These are phyloP conservation scores for Pleurotus eryngii DNA, from an alignment of 768 basidiomycete genomes.

Conservation along the genomic window DNA sequence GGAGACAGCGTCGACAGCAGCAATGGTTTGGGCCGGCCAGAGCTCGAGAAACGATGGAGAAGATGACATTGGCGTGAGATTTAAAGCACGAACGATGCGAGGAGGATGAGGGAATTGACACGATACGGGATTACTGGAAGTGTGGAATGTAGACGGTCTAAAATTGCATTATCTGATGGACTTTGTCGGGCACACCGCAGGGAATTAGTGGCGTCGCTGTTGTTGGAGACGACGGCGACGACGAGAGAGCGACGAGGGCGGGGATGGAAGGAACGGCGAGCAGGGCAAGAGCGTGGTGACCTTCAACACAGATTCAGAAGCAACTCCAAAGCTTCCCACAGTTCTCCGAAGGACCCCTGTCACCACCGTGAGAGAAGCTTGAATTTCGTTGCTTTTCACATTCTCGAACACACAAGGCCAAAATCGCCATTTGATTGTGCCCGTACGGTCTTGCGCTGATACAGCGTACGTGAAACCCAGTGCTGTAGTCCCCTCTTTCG, in stretches of 20 bases:
- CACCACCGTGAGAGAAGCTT: background rate
- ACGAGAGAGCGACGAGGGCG: conserved; percentile 14
- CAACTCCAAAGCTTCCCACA: conserved; percentile 2
- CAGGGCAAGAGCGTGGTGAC: conserved; percentile 17
- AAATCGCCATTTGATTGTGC: too few relatives aligned
- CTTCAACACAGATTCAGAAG: conserved; percentile 9
- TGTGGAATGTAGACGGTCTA: conserved; percentile 19
- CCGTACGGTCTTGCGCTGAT: too few relatives aligned
- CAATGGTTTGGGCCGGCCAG: conserved; percentile 43
- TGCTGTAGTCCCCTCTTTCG: background rate
- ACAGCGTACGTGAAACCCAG: background rate
- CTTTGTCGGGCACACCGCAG: conserved; percentile 8
- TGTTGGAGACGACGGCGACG: conserved; percentile 15
- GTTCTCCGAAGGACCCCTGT: background rate
- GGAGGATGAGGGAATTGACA: conserved; percentile 18
- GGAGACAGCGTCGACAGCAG: conserved; percentile 12
- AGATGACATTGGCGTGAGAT: conserved; percentile 30
- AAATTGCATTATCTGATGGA: conserved; percentile 29
- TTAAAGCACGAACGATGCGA: conserved; percentile 11
- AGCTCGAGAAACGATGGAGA: conserved; percentile 29
- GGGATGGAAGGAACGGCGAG: conserved; percentile 16
- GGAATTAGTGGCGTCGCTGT: conserved; percentile 11
- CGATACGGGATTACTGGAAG: conserved; percentile 15
- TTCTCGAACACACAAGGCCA: background rate
- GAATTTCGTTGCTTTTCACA: background rate